A percentile compares a stretch with the other conserved stretches of the same genome.
Conservation (phyloP, 148 eudicot genomes). For the Arctostaphylos glauca region DNA sequence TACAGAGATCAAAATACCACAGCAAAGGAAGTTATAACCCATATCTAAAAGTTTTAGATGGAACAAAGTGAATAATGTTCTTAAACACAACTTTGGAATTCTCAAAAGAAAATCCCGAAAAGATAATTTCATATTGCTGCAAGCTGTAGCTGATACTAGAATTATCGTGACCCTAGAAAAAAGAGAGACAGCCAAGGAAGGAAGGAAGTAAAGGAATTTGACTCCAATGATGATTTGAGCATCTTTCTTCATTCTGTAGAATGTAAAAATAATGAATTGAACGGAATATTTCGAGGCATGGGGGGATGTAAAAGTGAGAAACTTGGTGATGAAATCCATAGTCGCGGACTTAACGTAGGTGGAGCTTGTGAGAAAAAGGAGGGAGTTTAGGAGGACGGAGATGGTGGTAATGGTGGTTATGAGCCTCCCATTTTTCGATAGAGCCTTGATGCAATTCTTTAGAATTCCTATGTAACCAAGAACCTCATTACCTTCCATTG, state of each 20-base stretch:
- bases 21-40: background rate
- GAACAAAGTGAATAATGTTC: background rate
- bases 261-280: no score
- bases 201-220: no score
- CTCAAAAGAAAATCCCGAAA: background rate
- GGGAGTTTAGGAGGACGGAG: background rate
- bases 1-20: background rate
- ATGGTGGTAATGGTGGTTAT: constrained; percentile 12
- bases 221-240: no score
- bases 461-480: constrained; percentile 19
- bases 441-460: constrained; percentile 17
- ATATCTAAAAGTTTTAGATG: background rate
- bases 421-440: constrained; percentile 24
- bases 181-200: no score
- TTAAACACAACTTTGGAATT: background rate
- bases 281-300: background rate
- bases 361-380: background rate
- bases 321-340: background rate
- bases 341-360: background rate
- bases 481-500: background rate
- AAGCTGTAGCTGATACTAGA: no score
- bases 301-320: background rate
- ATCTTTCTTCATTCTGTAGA: no score
- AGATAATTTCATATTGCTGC: no score
- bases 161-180: no score